phyloP scores from a whole-genome alignment of 306 rosid genomes.

The Macrotyloma uniflorum region DNA sequence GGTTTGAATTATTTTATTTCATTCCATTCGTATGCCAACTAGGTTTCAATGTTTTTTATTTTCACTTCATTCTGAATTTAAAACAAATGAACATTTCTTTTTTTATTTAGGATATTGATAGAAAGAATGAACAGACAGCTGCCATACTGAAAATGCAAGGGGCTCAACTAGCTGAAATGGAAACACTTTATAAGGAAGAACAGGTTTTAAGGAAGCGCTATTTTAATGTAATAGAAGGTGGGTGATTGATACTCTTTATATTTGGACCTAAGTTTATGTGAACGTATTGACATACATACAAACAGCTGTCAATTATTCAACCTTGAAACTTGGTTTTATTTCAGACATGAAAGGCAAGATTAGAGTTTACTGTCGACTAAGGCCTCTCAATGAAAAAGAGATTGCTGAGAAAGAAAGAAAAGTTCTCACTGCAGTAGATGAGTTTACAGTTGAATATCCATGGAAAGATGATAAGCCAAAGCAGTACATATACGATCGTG shows the following conservation, averaged over 20 bases:
- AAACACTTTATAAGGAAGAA: conserved; percentile 88
- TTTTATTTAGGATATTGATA: conserved; percentile 77
- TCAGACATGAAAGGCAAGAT: conserved; percentile 99
- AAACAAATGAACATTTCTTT: neutral
- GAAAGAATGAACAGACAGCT: conserved; percentile 97
- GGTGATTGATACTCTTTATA: neutral
- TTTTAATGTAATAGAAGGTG: conserved; percentile 92
- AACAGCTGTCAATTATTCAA: neutral
- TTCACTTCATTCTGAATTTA: conserved; percentile 8
- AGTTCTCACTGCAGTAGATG: conserved; percentile 59
- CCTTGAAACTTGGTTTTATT: conserved; percentile 31
- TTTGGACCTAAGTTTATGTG: neutral
- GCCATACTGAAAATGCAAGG: conserved; percentile 94
- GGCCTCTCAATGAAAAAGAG: conserved; percentile 86
- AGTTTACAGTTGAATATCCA: conserved; percentile 85
- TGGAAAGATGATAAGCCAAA: conserved; percentile 91
- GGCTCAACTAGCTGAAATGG: conserved; percentile 90
- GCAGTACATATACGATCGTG: conserved; percentile 80
- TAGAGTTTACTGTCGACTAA: conserved; percentile 86
- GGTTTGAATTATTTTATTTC: conserved; percentile 44
- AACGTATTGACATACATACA: neutral
- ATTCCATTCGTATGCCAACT: conserved; percentile 2
- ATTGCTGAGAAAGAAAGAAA: conserved; percentile 55
- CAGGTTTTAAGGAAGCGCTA: conserved; percentile 91
- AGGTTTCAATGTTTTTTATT: neutral